Base-by-base conservation (phyloP, 2,329 filamentous ascomycete genomes). In the Trichocomaceae sp. region DNA sequence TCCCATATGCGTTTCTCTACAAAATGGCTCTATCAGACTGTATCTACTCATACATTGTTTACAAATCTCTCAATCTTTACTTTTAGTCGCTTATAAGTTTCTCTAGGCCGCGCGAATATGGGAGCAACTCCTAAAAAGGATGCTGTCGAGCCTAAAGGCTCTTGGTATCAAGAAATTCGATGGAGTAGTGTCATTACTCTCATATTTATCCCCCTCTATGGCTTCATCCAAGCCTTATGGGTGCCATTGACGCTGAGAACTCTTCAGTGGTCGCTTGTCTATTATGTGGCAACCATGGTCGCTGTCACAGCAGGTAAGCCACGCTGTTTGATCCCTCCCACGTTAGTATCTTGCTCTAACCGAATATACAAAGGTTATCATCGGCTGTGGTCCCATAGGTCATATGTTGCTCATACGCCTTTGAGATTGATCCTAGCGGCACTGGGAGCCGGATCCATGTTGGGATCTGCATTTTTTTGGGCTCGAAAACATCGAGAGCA, bases 381-480 rank as follows among this genome's bases (percentile, higher is more conserved):
- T 67, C 83, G 89, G 75, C 81, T 93, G 49, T 95, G 89, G 89
- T 86, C 90, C 66, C 89, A 95, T 73, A 84, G 83, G 48, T 89
- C 87, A 8, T 95, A 90, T 78, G 89, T 88, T 62, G 89, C 88
- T 41, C 82, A 81, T 23, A 72, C 85, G 13, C 87, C 87, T 45
- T 82, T 95, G 56, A 85, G 87, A 73, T 83, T 93, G 67, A 92
- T 89, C 76, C 83, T 95, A 60, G 88, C 88, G 57, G 85, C 85
- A 48, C 83, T 89, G 59, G 89, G 89, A 56, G 87, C 86, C 65
- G 89, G 88, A 73, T 87, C 89, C 61, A 87, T 92, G 55, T 83
- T 95, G 72, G 89, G 89, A 55, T 93, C 88, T 45, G 87, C 91
- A 69, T 81, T 89, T 72, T 95, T 89, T 88, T 95, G 89, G 90